Evolutionary conservation across 331 rosid species (phyloP).

Genomic region (Quercus tomentella): DNA sequence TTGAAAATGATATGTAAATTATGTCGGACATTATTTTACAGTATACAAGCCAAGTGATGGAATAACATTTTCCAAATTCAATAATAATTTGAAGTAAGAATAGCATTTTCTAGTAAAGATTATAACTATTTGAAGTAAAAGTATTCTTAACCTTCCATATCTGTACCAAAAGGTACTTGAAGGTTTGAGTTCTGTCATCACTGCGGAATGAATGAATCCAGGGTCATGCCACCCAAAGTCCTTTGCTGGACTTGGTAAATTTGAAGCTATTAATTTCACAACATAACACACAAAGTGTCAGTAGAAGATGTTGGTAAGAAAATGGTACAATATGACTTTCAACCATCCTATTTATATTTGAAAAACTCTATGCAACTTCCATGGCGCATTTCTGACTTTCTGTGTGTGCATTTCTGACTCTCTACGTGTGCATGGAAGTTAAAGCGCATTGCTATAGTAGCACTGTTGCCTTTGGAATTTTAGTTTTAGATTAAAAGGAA

Average conservation of each 20-base stretch:
- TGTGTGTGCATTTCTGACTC: too few relatives aligned
- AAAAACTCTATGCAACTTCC: too few relatives aligned
- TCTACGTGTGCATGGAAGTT: too few relatives aligned
- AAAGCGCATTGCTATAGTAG: too few relatives aligned
- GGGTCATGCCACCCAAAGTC: slow-evolving; percentile 99
- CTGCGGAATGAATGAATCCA: slow-evolving; percentile 79
- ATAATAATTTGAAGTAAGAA: not conserved
- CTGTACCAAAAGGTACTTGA: slow-evolving; percentile 51
- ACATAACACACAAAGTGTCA: not conserved
- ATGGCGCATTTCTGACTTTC: too few relatives aligned
- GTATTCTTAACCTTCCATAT: slow-evolving; percentile 61
- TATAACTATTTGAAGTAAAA: not conserved
- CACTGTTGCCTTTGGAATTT: too few relatives aligned
- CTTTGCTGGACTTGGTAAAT: slow-evolving; percentile 65
- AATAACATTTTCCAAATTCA: not conserved
- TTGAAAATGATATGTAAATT: too few relatives aligned
- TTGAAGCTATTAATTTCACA: slow-evolving; percentile 26
- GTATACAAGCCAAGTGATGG: not conserved
- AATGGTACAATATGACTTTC: not conserved
- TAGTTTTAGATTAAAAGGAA: too few relatives aligned
- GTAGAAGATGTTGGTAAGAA: not conserved
- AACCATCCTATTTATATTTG: too few relatives aligned
- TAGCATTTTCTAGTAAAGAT: not conserved
- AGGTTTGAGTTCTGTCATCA: slow-evolving; percentile 72
- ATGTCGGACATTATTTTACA: too few relatives aligned